Evolutionary conservation across 768 basidiomycete species (phyloP).

Genomic region (Daedaleopsis nitida): DNA sequence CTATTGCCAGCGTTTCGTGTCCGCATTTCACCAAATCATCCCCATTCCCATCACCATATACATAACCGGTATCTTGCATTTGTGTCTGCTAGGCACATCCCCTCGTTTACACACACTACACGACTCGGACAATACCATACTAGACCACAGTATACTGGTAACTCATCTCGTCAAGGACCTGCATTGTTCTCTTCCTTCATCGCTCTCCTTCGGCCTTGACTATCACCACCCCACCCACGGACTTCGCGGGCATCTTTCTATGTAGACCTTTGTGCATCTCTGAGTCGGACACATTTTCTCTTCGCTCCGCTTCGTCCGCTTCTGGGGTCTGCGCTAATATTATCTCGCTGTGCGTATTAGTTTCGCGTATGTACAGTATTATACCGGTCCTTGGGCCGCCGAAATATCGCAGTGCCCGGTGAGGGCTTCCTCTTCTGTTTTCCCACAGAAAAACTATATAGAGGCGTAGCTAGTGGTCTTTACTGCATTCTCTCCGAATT

Average conservation of each 20-base stretch:
- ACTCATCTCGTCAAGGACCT: not conserved
- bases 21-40: not conserved
- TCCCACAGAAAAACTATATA: too few species aligned
- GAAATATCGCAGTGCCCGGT: too few species aligned
- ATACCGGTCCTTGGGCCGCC: too few species aligned
- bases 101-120: constrained; percentile 8
- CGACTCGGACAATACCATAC: constrained; percentile 2
- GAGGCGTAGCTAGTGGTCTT: too few species aligned
- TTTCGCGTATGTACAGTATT: not conserved
- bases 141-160: not conserved
- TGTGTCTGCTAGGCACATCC: constrained; percentile 1
- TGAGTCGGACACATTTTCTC: not conserved
- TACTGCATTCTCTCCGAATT: too few species aligned
- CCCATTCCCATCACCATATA: not conserved
- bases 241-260: not conserved
- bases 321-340: not conserved
- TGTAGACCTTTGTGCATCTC: not conserved
- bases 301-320: not conserved
- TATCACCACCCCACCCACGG: not conserved
- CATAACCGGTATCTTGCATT: not conserved
- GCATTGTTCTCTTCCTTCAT: not conserved
- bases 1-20: not conserved
- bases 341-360: not conserved
- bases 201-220: not conserved
- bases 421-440: too few species aligned